Evolutionary conservation across 1,139 yeast species (phyloP), one percentile per base, ranked within the genome.

Genomic region (Scheffersomyces illinoinensis): DNA sequence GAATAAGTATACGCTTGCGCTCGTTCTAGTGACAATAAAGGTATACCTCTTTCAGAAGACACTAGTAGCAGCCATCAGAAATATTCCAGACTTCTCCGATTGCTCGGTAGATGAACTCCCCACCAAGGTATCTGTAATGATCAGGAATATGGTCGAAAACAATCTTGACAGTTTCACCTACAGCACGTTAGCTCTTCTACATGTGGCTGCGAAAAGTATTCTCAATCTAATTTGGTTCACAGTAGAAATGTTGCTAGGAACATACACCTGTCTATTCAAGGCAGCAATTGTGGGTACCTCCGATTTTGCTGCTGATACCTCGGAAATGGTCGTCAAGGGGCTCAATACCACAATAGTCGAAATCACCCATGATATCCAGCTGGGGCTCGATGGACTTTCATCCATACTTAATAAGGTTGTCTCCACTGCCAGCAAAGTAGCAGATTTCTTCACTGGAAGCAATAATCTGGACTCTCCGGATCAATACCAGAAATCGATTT

Each of bases 221-320:
- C 88, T 90, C 64, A 80, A 83, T 53, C 64, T 93, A 48, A 71
- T 91, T 0, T 68, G 85, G 12, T 93, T 95, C 68, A 78, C 86
- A 24, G 74, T 95, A 19, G 93, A 91, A 52, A 67, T 93, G 62
- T 83, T 90, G 56, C 74, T 93, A 8, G 98, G 98, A 0, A 93
- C 98, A 0, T 91, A 90, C 72, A 87, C 91, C 0, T 95, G 99
- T 73, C 76, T 95, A 24, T 72, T 92, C 7, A 86, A 90, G 0
- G 88, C 96, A 5, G 84, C 93, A 0, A 77, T 93, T 8, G 87
- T 85, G 64, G 91, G 95, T 2, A 82, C 91, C 0, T 89, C 89
- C 1, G 87, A 86, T 62, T 85, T 87, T 51, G 96, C 96, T 0
- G 72, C 90, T 1, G 91, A 91, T 68, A 85, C 93, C 0, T 86